phyloP scores from a whole-genome alignment of 2,329 filamentous ascomycete genomes.

The Orbilia brochopaga region DNA sequence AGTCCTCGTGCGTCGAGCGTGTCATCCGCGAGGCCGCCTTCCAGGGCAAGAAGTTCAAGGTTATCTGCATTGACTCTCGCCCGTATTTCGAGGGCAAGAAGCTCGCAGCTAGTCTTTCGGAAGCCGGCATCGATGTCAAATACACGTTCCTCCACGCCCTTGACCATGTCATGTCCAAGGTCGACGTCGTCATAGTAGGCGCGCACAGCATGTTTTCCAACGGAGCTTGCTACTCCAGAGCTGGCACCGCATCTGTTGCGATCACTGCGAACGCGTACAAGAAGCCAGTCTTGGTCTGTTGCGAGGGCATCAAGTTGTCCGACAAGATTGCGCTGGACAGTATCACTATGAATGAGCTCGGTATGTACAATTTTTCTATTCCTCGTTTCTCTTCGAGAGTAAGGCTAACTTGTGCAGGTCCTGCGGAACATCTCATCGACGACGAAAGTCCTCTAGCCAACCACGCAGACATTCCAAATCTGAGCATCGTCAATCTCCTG shows the following conservation, averaged over 20 bases:
- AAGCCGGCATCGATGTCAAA: slow-evolving; percentile 74
- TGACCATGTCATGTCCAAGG: slow-evolving; percentile 72
- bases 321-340: slow-evolving; percentile 88
- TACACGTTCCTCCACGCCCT: slow-evolving; percentile 83
- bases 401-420: slow-evolving; percentile 67
- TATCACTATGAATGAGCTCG: slow-evolving; percentile 83
- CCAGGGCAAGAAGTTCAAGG: slow-evolving; percentile 76
- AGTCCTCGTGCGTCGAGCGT: slow-evolving; percentile 83
- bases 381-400: background rate
- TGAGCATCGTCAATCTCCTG: slow-evolving; percentile 75
- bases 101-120: slow-evolving; percentile 73
- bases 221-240: slow-evolving; percentile 83
- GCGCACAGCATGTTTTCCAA: slow-evolving; percentile 96
- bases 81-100: slow-evolving; percentile 73
- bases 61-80: slow-evolving; percentile 80
- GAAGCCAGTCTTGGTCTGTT: slow-evolving; percentile 84
- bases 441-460: slow-evolving; percentile 59
- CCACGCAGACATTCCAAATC: slow-evolving; percentile 66
- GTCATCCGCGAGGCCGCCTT: slow-evolving; percentile 75
- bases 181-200: slow-evolving; percentile 78
- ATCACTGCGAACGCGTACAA: slow-evolving; percentile 78
- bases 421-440: slow-evolving; percentile 53
- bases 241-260: slow-evolving; percentile 85
- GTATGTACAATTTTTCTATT: slow-evolving; percentile 32
- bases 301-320: slow-evolving; percentile 94